Conservation (phyloP, 2,329 filamentous ascomycete genomes). For the Berkeleyomyces basicola region DNA sequence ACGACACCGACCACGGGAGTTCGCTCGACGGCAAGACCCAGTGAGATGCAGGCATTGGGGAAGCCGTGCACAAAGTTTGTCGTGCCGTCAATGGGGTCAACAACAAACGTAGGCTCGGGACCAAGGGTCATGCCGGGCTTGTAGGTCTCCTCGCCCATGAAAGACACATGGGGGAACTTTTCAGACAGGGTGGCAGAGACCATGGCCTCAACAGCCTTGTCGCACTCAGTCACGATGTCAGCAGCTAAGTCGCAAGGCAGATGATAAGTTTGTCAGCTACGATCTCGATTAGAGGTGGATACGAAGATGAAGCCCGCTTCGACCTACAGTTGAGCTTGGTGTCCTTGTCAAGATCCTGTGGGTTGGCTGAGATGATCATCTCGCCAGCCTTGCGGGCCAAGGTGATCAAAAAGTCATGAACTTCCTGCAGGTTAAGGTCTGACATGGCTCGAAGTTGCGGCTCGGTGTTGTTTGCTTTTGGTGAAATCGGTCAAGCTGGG, state of each 20-base stretch:
- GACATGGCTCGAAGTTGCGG: constrained; percentile 26
- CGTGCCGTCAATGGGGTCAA: constrained; percentile 69
- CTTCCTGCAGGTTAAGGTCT: constrained; percentile 40
- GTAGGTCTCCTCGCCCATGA: constrained; percentile 67
- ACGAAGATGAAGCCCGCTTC: neutral
- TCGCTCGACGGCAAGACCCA: constrained; percentile 50
- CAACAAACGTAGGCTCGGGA: constrained; percentile 55
- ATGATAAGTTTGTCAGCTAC: constrained; percentile 10
- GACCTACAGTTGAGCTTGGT: constrained; percentile 48
- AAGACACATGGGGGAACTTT: constrained; percentile 40
- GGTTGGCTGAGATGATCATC: constrained; percentile 47
- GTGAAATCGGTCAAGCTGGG: too few species aligned
- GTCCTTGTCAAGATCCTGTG: constrained; percentile 36
- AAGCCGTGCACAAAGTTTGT: constrained; percentile 70
- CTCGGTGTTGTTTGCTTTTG: neutral
- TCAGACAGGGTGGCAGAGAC: constrained; percentile 35
- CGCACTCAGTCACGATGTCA: constrained; percentile 52
- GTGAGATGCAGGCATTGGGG: constrained; percentile 58
- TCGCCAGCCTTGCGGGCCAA: constrained; percentile 47
- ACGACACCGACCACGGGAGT: constrained; percentile 54
- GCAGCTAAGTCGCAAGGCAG: constrained; percentile 30
- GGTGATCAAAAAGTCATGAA: constrained; percentile 43
- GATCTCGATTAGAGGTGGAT: neutral
- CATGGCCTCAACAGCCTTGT: constrained; percentile 48
- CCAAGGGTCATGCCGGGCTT: constrained; percentile 47